Evolutionary conservation across 176 grass and related monocot species (phyloP), one percentile per base, ranked within the genome.

Genomic region (Leersia perrieri): DNA sequence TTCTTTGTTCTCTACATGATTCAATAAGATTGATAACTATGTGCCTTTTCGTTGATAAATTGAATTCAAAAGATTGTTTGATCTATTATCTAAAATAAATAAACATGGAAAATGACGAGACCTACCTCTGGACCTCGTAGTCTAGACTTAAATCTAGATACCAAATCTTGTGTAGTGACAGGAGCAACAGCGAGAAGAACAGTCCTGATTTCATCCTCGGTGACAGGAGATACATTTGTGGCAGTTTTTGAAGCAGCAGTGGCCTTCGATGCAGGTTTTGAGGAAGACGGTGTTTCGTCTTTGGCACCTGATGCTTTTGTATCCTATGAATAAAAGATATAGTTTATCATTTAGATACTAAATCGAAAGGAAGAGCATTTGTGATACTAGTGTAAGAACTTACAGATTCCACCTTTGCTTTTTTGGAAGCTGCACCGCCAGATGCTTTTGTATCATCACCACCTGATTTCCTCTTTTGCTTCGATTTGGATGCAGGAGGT

Each of bases 141-240:
- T 60, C 96, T 92, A 75, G 92, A 88, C 79, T 91, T 98, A 80
- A 98, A 98, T 88, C 89, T 94, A 51, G 92, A 89, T 72, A 98
- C 96, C 66, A 98, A 78, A 73, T 95, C 90, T 74, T 98, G 96
- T 39, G 96, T 98, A 18, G 92, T 95, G 20, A 98, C 82, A 25
- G 90, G 90, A 80, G 88, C 81, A 25, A 82, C 81, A n/a, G 92
- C 80, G 82, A 88, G 88, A 84, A 98, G 88, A 87, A 93, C 92
- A 82, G 79, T 88, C 70, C 92, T 88, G 77, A 98, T 98, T 87
- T 98, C 96, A 16, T 95, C 92, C 91, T 98, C 86, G 39, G 96
- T 95, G 27, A 98, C 92, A 82, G 96, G 90, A 82, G 82, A 85
- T 16, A 82, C n/a, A 15, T 82, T 82, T 33, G 78, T 18, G 26